phyloP scores from a whole-genome alignment of 2,329 filamentous ascomycete species.

The Ophiognomonia clavigignenti-juglandacearum region DNA sequence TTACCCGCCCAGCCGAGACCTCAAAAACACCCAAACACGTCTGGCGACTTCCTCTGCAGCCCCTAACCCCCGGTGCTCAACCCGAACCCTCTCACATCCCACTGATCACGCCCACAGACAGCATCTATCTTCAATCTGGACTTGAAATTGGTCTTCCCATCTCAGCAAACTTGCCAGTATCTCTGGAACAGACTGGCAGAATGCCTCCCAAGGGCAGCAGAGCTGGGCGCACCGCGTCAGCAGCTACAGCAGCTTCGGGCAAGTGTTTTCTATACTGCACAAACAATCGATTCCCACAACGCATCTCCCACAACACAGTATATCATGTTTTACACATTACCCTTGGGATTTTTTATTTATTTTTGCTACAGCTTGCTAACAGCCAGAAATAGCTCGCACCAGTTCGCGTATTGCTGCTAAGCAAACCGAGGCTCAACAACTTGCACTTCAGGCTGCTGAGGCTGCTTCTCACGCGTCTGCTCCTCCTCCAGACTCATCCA shows the following conservation, averaged over 20 bases:
- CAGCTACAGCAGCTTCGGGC: constrained; percentile 2
- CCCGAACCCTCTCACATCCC: too few relatives aligned
- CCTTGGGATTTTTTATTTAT: neutral
- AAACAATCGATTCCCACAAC: too few relatives aligned
- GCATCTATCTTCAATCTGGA: neutral
- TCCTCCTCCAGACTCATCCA: neutral
- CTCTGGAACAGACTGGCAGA: neutral
- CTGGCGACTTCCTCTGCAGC: too few relatives aligned
- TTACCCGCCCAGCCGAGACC: too few relatives aligned
- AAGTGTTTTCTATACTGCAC: neutral
- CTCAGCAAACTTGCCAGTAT: neutral
- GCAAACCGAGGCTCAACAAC: constrained; percentile 7
- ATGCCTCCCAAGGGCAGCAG: constrained; percentile 11
- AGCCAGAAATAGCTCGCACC: constrained; percentile 1
- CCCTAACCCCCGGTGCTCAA: too few relatives aligned
- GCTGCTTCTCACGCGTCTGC: constrained; percentile 5
- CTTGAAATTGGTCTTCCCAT: neutral
- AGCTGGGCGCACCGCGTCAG: constrained; percentile 6
- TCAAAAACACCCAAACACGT: too few relatives aligned
- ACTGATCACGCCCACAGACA: too few relatives aligned
- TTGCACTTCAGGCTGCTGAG: constrained; percentile 10
- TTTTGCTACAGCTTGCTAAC: neutral
- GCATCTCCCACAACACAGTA: too few relatives aligned
- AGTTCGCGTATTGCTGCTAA: constrained; percentile 14
- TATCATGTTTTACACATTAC: too few relatives aligned